Conservation (phyloP, 2,329 filamentous ascomycete species). For the Neodidymelliopsis sp. region DNA sequence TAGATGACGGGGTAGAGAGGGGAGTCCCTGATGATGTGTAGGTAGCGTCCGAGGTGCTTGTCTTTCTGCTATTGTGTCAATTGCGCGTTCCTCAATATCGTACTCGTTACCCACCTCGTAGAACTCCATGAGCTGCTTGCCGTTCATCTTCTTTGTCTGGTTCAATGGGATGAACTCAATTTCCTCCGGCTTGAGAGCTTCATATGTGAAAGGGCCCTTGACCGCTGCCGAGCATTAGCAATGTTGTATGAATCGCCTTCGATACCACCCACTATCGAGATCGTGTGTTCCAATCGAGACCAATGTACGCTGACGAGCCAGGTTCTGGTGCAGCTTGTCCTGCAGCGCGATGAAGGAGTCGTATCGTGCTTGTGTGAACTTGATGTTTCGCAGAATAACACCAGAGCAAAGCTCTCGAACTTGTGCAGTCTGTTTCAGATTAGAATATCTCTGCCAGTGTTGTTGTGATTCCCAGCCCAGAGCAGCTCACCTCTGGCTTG, state of each 20-base stretch:
- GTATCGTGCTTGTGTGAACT: slow-evolving; percentile 89
- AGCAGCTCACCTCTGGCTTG: slow-evolving; percentile 63
- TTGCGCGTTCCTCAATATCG: not conserved
- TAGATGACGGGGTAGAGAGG: slow-evolving; percentile 96
- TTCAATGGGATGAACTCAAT: slow-evolving; percentile 93
- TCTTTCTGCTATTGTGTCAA: slow-evolving; percentile 68
- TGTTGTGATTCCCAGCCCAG: not conserved
- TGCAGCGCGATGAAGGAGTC: slow-evolving; percentile 97
- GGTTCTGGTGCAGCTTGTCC: slow-evolving; percentile 96
- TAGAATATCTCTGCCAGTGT: slow-evolving; percentile 11
- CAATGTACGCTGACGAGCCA: slow-evolving; percentile 89
- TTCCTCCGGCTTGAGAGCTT: slow-evolving; percentile 87
- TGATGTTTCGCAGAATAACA: slow-evolving; percentile 87
- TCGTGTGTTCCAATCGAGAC: slow-evolving; percentile 99
- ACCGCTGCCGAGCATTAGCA: slow-evolving; percentile 59
- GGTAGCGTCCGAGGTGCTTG: slow-evolving; percentile 86
- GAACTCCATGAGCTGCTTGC: slow-evolving; percentile 87
- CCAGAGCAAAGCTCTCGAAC: slow-evolving; percentile 89
- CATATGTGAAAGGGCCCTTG: slow-evolving; percentile 94
- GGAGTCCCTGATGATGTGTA: slow-evolving; percentile 93
- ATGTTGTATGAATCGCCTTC: not conserved
- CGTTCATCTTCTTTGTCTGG: slow-evolving; percentile 87
- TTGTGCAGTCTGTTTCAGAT: slow-evolving; percentile 66
- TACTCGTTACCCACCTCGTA: slow-evolving; percentile 68
- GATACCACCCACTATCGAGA: slow-evolving; percentile 68